Base-by-base conservation (phyloP, 2,329 filamentous ascomycete genomes). In the Colletotrichum horii region DNA sequence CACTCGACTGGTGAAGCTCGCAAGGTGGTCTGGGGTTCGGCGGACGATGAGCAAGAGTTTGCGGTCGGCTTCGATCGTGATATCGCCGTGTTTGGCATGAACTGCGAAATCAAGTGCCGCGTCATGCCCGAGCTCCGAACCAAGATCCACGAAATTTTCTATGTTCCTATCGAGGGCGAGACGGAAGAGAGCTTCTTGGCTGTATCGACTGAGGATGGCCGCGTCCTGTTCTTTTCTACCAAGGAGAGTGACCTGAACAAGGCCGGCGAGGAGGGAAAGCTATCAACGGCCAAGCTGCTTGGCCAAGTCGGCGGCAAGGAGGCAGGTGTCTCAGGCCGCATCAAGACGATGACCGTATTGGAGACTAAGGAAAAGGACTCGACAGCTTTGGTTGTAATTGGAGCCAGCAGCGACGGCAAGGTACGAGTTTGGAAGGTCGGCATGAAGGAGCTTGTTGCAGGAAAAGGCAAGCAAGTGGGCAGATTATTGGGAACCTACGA, bases 21-120 rank as follows among this genome's bases (percentile, higher is more conserved):
- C 70, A 91, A 90, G 79, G 95, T 98, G 22, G 89, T 92, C 2
- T 99, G 97, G 96, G 93, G 95, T 75, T 87, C 86, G 26, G 90
- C 90, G 9, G 92, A 92, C 56, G 93, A 93, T 43, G 93, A 89
- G 9, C 94, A 97, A 75, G 95, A 98, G 81, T 99, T 97, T 80
- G 94, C 94, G 0, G 94, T 99, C 4, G 94, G 90, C 0, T 98
- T 98, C 81, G 96, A 98, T 83, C 90, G 95, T 78, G 96, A 97
- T 62, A 90, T 94, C 8, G 89, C 97, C 34, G 91, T 98, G 1
- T 98, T 97, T 82, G 95, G 95, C 77, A 94, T 97, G 88, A 95
- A 98, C 82, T 97, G 95, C 76, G 93, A 92, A 77, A 94, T 95
- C 4, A 94, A 91, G 81, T 96, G 94, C 82, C 91, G 92, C 79